Evolutionary conservation across 2,329 filamentous ascomycete species (phyloP).

Genomic region (Pseudogymnoascus sp.): DNA sequence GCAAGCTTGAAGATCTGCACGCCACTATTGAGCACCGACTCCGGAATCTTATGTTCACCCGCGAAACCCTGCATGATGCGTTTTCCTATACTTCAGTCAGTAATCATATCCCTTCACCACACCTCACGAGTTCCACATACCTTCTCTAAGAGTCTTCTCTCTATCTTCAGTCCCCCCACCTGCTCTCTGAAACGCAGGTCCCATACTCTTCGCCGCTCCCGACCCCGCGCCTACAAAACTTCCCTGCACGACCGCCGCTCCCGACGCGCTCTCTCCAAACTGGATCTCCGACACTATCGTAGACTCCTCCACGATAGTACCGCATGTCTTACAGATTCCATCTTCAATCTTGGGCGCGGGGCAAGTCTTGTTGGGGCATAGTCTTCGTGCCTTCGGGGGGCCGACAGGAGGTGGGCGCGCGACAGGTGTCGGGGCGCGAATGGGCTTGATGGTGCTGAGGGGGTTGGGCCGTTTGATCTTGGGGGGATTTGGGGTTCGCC

Average conservation of each 20-base stretch:
- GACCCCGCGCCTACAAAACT: constrained; percentile 81
- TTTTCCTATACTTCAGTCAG: constrained; percentile 24
- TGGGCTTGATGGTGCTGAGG: constrained; percentile 15
- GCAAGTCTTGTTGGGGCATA: constrained; percentile 51
- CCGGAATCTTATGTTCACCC: constrained; percentile 49
- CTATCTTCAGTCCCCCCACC: constrained; percentile 49
- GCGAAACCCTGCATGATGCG: constrained; percentile 55
- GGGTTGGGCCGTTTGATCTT: constrained; percentile 17
- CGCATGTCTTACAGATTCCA: constrained; percentile 73
- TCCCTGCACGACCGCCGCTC: constrained; percentile 84
- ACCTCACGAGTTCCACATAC: constrained; percentile 17
- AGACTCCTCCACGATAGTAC: constrained; percentile 72
- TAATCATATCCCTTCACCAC: constrained; percentile 28
- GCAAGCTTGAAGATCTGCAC: constrained; percentile 70
- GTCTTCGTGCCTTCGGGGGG: constrained; percentile 9
- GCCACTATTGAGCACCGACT: constrained; percentile 55
- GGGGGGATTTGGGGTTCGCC: constrained; percentile 10
- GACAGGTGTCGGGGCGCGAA: constrained; percentile 18
- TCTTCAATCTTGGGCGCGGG: constrained; percentile 53
- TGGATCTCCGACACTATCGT: constrained; percentile 89
- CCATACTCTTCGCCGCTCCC: constrained; percentile 45
- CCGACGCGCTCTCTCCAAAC: constrained; percentile 79
- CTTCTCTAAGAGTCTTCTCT: constrained; percentile 49
- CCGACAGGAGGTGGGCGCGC: constrained; percentile 16
- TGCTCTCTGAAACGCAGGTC: constrained; percentile 51